Percentiles rank a stretch among this genome's conserved stretches.
phyloP scores from a whole-genome alignment of 2,329 filamentous ascomycete genomes.

The Arachnopeziza araneosa region DNA sequence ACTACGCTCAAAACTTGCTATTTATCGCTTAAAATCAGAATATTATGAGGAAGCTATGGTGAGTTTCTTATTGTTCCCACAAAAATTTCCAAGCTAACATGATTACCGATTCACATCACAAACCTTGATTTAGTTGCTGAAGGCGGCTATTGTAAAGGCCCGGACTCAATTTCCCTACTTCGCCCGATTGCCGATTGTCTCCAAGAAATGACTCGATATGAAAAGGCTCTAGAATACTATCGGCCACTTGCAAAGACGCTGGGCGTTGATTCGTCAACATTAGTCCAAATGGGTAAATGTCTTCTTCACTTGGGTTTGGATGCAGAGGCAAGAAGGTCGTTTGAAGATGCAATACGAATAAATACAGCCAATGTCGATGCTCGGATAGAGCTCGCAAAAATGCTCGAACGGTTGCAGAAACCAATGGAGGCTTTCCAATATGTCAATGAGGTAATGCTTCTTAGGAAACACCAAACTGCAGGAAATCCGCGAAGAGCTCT shows the following conservation, averaged over 20 bases:
- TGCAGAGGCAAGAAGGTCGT: slow-evolving; percentile 70
- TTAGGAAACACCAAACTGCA: slow-evolving; percentile 42
- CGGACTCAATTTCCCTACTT: slow-evolving; percentile 73
- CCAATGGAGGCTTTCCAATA: slow-evolving; percentile 72
- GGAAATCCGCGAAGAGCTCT: not conserved
- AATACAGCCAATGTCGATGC: slow-evolving; percentile 70
- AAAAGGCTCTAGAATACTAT: slow-evolving; percentile 54
- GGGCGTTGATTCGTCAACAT: slow-evolving; percentile 41
- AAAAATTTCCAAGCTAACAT: slow-evolving; percentile 6
- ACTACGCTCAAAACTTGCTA: slow-evolving; percentile 74
- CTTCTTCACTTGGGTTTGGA: slow-evolving; percentile 59
- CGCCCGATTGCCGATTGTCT: slow-evolving; percentile 62
- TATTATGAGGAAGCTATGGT: slow-evolving; percentile 69
- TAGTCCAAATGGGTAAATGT: slow-evolving; percentile 50
- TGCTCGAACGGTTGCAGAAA: slow-evolving; percentile 73
- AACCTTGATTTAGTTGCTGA: slow-evolving; percentile 61
- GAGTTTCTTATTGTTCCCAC: slow-evolving; percentile 30
- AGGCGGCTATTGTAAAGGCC: slow-evolving; percentile 44
- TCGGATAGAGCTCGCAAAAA: slow-evolving; percentile 71
- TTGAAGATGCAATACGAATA: slow-evolving; percentile 66
- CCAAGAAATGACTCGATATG: slow-evolving; percentile 42
- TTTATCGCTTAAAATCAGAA: slow-evolving; percentile 71
- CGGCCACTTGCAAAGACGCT: slow-evolving; percentile 46
- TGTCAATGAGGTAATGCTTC: slow-evolving; percentile 66
- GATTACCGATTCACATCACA: slow-evolving; percentile 54